Conservation (phyloP, 257 asterid genomes). For the Dorcoceras hygrometricum region DNA sequence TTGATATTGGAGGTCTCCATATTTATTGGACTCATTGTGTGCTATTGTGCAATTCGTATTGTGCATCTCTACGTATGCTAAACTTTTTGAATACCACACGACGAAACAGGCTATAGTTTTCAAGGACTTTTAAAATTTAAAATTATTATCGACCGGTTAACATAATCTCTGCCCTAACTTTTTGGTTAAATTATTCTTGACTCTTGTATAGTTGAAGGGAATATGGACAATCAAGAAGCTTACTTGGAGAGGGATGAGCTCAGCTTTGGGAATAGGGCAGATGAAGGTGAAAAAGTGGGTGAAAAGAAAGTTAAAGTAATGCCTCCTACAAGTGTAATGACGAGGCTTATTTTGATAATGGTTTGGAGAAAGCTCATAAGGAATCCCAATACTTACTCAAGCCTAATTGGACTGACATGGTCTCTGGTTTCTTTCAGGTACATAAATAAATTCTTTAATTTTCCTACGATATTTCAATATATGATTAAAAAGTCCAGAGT, state of each 20-base stretch:
- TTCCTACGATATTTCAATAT: too few relatives aligned
- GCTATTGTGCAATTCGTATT: too few relatives aligned
- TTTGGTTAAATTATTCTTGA: not conserved
- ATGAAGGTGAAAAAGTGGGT: constrained; percentile 23
- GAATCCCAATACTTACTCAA: constrained; percentile 52
- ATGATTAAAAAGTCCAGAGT: too few relatives aligned
- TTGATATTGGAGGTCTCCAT: too few relatives aligned
- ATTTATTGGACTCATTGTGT: too few relatives aligned
- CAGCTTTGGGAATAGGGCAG: not conserved
- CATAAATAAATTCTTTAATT: not conserved
- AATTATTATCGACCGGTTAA: too few relatives aligned
- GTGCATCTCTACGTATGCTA: too few relatives aligned
- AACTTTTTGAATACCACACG: too few relatives aligned
- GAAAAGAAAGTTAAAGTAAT: constrained; percentile 34
- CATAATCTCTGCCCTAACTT: too few relatives aligned
- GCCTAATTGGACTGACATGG: constrained; percentile 45
- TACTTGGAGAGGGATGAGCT: not conserved
- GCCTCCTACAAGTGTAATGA: constrained; percentile 61
- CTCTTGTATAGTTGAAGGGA: constrained; percentile 36
- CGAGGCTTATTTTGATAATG: constrained; percentile 35
- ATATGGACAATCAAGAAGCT: constrained; percentile 28
- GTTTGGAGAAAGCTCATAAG: constrained; percentile 38
- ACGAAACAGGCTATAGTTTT: too few relatives aligned
- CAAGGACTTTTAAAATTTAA: too few relatives aligned
- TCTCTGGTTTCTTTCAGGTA: constrained; percentile 51